A percentile compares a stretch with the other conserved stretches of the same genome.
These are phyloP conservation scores for Daldinia decipiens DNA, from an alignment of 495 filamentous ascomycete species.

Conservation along the genomic window DNA sequence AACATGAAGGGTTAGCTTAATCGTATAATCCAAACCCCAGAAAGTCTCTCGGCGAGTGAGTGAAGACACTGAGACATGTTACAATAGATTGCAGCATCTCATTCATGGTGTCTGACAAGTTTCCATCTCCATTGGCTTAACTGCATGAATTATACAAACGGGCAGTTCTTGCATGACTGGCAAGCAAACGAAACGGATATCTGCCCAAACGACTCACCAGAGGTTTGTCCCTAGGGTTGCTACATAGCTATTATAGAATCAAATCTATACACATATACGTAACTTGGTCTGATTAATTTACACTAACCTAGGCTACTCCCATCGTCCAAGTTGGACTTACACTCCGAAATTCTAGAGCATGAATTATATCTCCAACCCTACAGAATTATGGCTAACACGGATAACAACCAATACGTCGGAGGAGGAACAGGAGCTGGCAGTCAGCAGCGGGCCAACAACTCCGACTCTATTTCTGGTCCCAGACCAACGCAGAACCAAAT, in stretches of 20 bases:
- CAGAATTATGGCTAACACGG: constrained; percentile 9
- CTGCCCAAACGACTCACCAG: constrained; percentile 16
- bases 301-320: background rate
- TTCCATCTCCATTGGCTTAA: background rate
- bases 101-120: constrained; percentile 5
- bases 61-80: background rate
- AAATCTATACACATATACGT: constrained; percentile 9
- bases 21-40: background rate
- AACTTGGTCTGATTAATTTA: background rate
- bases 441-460: constrained; percentile 2
- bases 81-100: constrained; percentile 4
- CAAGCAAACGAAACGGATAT: constrained; percentile 24
- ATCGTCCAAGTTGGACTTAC: background rate
- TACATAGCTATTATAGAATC: background rate
- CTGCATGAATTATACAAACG: constrained; percentile 20
- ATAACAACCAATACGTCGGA: background rate
- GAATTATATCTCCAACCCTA: background rate
- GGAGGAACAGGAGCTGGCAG: background rate
- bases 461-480: background rate
- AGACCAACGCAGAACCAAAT: constrained; percentile 5
- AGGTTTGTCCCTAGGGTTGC: background rate
- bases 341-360: constrained; percentile 5
- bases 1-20: background rate
- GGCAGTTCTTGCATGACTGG: background rate
- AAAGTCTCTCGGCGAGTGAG: background rate